Evolutionary conservation across 2,329 filamentous ascomycete genomes (phyloP), one percentile per base, ranked within the genome.

Genomic region (Fusarium humuli): DNA sequence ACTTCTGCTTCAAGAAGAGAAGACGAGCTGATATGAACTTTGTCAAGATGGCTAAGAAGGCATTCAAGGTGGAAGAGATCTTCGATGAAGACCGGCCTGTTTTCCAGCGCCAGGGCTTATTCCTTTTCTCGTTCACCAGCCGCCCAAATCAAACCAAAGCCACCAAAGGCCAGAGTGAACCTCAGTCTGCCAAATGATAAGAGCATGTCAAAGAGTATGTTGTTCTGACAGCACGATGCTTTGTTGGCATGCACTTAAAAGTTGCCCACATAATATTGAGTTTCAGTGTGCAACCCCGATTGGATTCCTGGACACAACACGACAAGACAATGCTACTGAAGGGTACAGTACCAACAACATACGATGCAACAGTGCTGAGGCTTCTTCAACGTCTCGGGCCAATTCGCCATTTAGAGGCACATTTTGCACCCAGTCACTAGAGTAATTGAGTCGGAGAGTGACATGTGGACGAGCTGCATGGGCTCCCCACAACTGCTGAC

Each of bases 1-100:
- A 89, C 80, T 98, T 99, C 81, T 97, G 95, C 83, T 98, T 97
- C 85, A 98, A 97, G 85, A 95, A 94, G 82, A 87, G 96, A 72
- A 89, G 96, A 77, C 87, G 93, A 65, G 96, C 92, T 44, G 92
- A 94, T 77, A 85, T 91, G 82, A 88, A 91, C 63, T 94, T 94
- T 76, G 85, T 94, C 77, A 92, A 91, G 79, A 86, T 86, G 77
- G 90, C 90, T 18, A 89, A 84, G 76, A 93, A 91, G 80, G 80
- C 83, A 37, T 94, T 94, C 75, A 73, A 81, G 16, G 85, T 93
- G 20, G 84, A 85, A 37, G 89, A 91, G 74, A 78, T 92, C 40
- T 81, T 82, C 46, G 90, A 92, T 73, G 86, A 90, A 63, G 88
- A 90, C 68, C 81, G 85, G 29, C 81, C 84, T 3, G 79, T 84